Base-by-base conservation (phyloP, 106 monocot species). In the Acanthochlamys bracteata region DNA sequence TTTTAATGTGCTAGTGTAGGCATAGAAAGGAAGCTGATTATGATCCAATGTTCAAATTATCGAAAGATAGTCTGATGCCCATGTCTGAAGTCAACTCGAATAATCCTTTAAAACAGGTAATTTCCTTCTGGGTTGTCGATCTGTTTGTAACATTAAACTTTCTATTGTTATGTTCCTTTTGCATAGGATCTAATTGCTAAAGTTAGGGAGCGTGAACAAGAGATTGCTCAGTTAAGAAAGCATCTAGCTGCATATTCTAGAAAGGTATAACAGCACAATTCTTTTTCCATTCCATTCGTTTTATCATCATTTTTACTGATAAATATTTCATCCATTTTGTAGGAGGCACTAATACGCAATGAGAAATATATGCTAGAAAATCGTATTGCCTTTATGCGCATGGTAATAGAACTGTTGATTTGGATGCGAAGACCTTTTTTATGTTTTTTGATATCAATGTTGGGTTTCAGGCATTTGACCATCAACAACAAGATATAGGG, bases 301-400 rank as follows among this genome's bases (percentile, higher is more conserved):
- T 20, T 60, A 25, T 25, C 0, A 60, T 57, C 42, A 68, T 33
- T 14, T 41, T 62, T 46, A 22, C 26, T n/a, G 27, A 24, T 57
- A 39, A 41, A 57, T 58, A 17, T 51, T 20, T 42, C 10, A 4
- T 51, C 15, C n/a, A 63, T 65, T 66, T 58, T 33, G 45, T 69
- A 96, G 95, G 90, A 90, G 77, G 66, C 82, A 59, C 84, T 82
- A 55, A 88, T 91, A 74, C 75, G 73, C 42, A 76, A 78, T 57
- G 95, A 96, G 42, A 96, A 90, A 59, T 91, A 54, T 80, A 64
- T 82, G 64, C 69, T 90, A 25, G 87, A 90, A 72, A 87, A 90
- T 63, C 90, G 88, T 33, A 87, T 96, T 75, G 82, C 95, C 72
- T 87, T 90, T 60, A 96, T 96, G 95, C 89, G 89, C 23, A 79